Evolutionary conservation across 768 basidiomycete genomes (phyloP), one percentile per base, ranked within the genome.

Genomic region (Boletus insuetus): DNA sequence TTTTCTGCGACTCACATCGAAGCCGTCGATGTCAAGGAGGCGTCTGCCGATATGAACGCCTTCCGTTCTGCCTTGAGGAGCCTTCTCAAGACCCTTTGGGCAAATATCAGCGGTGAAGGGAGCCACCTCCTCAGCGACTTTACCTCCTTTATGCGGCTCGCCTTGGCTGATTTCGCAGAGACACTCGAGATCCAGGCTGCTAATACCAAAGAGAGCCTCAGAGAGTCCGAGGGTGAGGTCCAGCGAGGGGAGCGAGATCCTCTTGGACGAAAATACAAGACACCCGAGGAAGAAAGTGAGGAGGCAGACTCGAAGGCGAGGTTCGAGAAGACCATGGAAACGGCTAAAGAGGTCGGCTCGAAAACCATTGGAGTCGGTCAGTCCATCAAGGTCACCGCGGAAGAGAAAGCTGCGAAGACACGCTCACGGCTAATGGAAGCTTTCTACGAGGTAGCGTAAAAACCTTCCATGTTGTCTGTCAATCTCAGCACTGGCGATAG

Each of bases 301-400:
- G 64, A 67, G 12, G 57, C 73, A 7, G 84, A 87, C 31, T 55
- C 74, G 4, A 80, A 80, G 63, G 77, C 75, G 8, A 74, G 77
- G 26, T 90, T 85, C 64, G 84, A 87, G 69, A 80, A 81, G 58
- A 77, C 83, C 0, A 85, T 89, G 82, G 88, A 88, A 31, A 78
- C 77, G 0, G 73, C 81, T 11, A 89, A 86, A 65, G 77, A 72
- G 12, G 75, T 73, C 0, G 88, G 88, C 9, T 80, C 78, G 0
- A 73, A 73, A 32, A 78, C 76, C 9, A 89, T 89, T 26, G 84
- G 81, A 4, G 74, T 73, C 0, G 73, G 74, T 4, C 82, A 86
- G 61, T 66, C 69, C 1, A 75, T 76, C 4, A 71, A 74, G 3
- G 68, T 63, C 1, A 72, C 75, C 6, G 68, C 74, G 1, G 69